Base-by-base conservation (phyloP, 805 yeast genomes). In the Saturnispora hagleri region DNA sequence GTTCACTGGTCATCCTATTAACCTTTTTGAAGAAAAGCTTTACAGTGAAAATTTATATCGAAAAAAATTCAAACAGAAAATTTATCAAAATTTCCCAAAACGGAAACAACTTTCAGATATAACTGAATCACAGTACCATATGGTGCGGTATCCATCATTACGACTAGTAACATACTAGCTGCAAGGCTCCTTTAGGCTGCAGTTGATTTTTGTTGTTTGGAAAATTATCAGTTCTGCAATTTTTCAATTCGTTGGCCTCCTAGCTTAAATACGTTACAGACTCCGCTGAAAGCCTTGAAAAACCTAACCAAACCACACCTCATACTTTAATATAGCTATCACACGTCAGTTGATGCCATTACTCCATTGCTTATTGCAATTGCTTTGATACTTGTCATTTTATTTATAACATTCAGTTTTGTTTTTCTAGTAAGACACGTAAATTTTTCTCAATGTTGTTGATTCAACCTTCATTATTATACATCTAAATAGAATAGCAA, bases 1-100 rank as follows among this genome's bases (percentile, higher is more conserved):
- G 95, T n/a, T 79, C 61, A 12, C 42, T 38, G 13, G 34, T 17
- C 58, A 53, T 31, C 13, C 34, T 31, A 31, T 48, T 18, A 20
- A 20, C n/a, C 22, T 38, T 9, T 47, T 18, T n/a, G 15, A 13
- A 24, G 20, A 26, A 43, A 33, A 43, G 26, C n/a, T 18, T 28
- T 22, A 17, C 5, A 35, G 35, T 35, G 31, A 46, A 36, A 38
- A 26, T 17, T 15, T 15, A 17, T 17, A 26, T 26, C 8, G 20
- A 28, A 28, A 43, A 43, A 43, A 43, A 17, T 26, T 26, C 22
- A 45, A 45, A 22, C 26, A 6, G 26, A 41, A 41, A 41, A 41
- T 22, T 41, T 41, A 41, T 41, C 44, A 31, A 12, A 31, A 12
- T 31, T 31, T 31, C 34, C 34, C 34, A 31, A 31, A 31, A 31